These are phyloP conservation scores for Dinochytrium kinnereticum DNA, from an alignment of 371 early-diverging fungal genomes.

Conservation along the genomic window DNA sequence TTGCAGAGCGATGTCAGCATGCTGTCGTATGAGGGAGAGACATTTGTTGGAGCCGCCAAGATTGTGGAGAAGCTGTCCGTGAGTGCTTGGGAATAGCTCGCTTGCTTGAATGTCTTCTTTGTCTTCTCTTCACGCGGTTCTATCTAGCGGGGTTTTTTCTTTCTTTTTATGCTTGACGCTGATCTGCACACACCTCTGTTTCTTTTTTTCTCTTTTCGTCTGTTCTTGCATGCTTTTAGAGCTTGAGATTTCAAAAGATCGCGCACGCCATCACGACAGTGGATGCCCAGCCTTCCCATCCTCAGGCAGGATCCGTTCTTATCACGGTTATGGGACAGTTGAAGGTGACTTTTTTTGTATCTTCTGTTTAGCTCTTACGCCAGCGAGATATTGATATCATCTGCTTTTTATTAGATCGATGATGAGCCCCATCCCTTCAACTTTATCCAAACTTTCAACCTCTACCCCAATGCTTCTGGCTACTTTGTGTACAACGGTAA, in stretches of 20 bases:
- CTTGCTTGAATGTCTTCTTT: too few species aligned
- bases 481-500: slow-evolving; percentile 22
- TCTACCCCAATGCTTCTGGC: slow-evolving; percentile 38
- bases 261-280: slow-evolving; percentile 69
- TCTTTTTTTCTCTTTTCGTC: too few species aligned
- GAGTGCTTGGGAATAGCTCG: slow-evolving; percentile 47
- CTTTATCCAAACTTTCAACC: slow-evolving; percentile 86
- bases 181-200: too few species aligned
- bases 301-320: slow-evolving; percentile 60
- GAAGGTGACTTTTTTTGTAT: too few species aligned
- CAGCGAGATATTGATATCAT: too few species aligned
- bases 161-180: too few species aligned
- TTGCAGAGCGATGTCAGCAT: slow-evolving; percentile 77
- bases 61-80: slow-evolving; percentile 83
- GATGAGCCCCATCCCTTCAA: slow-evolving; percentile 75
- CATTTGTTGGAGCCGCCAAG: slow-evolving; percentile 57
- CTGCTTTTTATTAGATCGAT: slow-evolving; percentile 65
- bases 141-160: too few species aligned
- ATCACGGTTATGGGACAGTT: slow-evolving; percentile 89
- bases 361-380: too few species aligned
- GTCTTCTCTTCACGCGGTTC: slow-evolving; percentile 1
- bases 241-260: slow-evolving; percentile 79
- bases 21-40: slow-evolving; percentile 85
- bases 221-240: slow-evolving; percentile 46
- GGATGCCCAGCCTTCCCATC: slow-evolving; percentile 80